Evolutionary conservation across 805 yeast genomes (phyloP).

Genomic region (Clavispora fructus): DNA sequence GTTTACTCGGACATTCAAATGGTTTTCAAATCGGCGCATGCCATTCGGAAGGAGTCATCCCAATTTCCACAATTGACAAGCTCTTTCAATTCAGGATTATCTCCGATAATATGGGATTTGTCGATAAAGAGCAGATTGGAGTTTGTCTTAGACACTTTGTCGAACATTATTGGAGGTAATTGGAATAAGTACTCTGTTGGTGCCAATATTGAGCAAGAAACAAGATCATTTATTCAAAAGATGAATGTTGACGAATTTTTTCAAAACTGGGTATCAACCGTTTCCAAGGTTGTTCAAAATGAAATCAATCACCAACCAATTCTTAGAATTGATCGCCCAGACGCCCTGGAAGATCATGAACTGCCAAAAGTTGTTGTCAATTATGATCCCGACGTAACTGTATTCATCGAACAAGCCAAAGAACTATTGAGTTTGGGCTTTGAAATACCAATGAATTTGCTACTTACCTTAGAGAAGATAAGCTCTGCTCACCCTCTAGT

Average conservation of each 20-base stretch:
- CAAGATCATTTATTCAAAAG: slow-evolving; percentile 39
- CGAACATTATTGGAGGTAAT: slow-evolving; percentile 24
- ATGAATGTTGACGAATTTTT: slow-evolving; percentile 40
- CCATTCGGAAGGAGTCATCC: neutral
- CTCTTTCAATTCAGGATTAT: neutral
- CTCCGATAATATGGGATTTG: neutral
- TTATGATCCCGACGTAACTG: neutral
- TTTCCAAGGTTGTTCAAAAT: neutral
- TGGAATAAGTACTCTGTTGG: slow-evolving; percentile 48
- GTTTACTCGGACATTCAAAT: slow-evolving; percentile 24
- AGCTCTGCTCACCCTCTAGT: slow-evolving; percentile 55
- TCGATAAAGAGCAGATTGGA: slow-evolving; percentile 14
- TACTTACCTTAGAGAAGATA: slow-evolving; percentile 44
- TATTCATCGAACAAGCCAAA: slow-evolving; percentile 5
- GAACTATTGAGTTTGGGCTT: slow-evolving; percentile 35
- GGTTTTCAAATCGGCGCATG: slow-evolving; percentile 2
- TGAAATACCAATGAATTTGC: slow-evolving; percentile 51
- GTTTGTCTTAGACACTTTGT: slow-evolving; percentile 20
- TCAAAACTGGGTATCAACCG: slow-evolving; percentile 43
- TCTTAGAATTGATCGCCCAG: neutral
- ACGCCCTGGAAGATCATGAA: neutral
- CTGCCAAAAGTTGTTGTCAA: slow-evolving; percentile 1
- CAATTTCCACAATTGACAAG: neutral
- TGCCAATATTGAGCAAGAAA: slow-evolving; percentile 49
- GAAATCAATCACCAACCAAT: neutral